Evolutionary conservation across 2,329 filamentous ascomycete genomes (phyloP), one percentile per base, ranked within the genome.

Genomic region (Paraphoma chrysanthemicola): DNA sequence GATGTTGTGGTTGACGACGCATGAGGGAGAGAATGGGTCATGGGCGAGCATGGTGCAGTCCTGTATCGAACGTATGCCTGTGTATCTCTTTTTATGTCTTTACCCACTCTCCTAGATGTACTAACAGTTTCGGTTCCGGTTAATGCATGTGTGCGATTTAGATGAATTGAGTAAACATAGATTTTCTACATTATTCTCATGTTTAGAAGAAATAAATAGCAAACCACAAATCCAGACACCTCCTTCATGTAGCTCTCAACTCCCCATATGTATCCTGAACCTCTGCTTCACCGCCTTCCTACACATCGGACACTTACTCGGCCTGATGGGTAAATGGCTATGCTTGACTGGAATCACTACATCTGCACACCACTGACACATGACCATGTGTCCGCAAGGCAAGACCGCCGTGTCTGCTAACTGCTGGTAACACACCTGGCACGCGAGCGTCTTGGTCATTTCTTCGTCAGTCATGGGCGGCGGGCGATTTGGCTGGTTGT

Each of bases 311-410:
- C 81, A 83, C 42, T 75, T 77, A 4, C 72, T 74, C 12, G 59
- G 61, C 14, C 74, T 67, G n/a, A 63, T 48, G 16, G 80, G 80
- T 31, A 78, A 67, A 63, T 81, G 78, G 29, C 72, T 64, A 53
- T 76, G 69, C 64, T 75, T 75, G 1, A 78, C 73, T 2, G 82
- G 82, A 33, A 82, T 76, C 44, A 81, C 78, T 48, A 82, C 77
- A 48, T 83, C 81, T 3, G 81, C 82, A 60, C 83, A 86, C 82
- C 82, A 86, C 39, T 78, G 72, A 64, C 83, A 86, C 76, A 86
- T 81, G 33, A 82, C 77, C 58, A 84, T 76, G 66, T 86, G 83
- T 0, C 83, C 83, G 57, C 83, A 86, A 0, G 83, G 83, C 36
- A 85, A 62, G 16, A 83, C 71, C 2, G 81, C 83, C 6, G 81